Percentiles rank a stretch among this genome's conserved stretches.
Conservation (phyloP, 2,329 filamentous ascomycete genomes). For the Pseudogymnoascus sp. region DNA sequence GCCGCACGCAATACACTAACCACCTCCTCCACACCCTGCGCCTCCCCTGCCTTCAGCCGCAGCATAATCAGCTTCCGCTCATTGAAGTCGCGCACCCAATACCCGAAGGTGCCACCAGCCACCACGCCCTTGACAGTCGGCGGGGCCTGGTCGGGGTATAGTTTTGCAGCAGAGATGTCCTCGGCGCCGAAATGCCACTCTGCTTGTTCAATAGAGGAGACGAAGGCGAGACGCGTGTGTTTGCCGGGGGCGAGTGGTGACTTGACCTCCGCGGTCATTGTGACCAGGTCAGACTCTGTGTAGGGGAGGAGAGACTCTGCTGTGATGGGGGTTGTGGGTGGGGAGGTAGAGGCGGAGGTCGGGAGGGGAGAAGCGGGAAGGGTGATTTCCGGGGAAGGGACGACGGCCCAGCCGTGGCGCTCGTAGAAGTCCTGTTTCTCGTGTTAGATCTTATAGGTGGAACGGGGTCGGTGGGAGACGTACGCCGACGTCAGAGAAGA, state of each 20-base stretch:
- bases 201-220: constrained; percentile 25
- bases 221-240: constrained; percentile 17
- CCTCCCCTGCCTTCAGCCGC: not conserved
- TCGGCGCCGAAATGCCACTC: constrained; percentile 10
- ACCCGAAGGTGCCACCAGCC: not conserved
- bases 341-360: not conserved
- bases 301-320: not conserved
- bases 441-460: not conserved
- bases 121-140: constrained; percentile 20
- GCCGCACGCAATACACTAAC: constrained; percentile 29
- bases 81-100: not conserved
- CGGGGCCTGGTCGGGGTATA: constrained; percentile 17
- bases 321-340: not conserved
- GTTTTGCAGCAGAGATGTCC: not conserved
- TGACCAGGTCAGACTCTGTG: not conserved
- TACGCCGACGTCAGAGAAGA: not conserved
- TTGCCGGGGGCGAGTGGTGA: constrained; percentile 9
- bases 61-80: not conserved
- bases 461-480: not conserved
- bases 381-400: constrained; percentile 29
- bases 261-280: not conserved
- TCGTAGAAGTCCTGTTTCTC: constrained; percentile 25
- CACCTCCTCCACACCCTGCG: constrained; percentile 20
- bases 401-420: constrained; percentile 30
- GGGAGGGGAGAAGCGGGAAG: constrained; percentile 23